Percentiles rank a stretch among this genome's conserved stretches.
phyloP scores from a whole-genome alignment of 2,329 filamentous ascomycete genomes.

The Sarocladium oryzae region DNA sequence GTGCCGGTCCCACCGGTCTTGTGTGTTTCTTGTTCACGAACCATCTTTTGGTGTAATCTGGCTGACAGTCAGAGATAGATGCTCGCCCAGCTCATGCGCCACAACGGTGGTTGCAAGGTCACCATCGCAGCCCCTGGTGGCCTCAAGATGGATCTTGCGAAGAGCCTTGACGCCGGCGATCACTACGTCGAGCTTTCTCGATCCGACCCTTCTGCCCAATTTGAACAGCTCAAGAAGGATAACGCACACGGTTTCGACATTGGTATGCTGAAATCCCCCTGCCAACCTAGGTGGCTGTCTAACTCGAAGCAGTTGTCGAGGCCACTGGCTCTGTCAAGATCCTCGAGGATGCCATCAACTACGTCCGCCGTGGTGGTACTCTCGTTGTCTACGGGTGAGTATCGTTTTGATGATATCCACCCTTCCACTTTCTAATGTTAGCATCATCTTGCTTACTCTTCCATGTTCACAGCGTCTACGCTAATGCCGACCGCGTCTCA shows the following conservation, averaged over 20 bases:
- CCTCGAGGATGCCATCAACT: constrained; percentile 64
- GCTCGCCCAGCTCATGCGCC: constrained; percentile 55
- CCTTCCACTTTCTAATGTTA: too few species aligned
- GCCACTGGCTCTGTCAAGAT: constrained; percentile 64
- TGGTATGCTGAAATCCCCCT: constrained; percentile 27
- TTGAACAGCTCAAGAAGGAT: constrained; percentile 53
- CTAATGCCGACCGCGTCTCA: constrained; percentile 52
- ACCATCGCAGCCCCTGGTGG: constrained; percentile 63
- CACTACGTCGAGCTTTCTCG: constrained; percentile 48
- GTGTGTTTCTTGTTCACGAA: too few species aligned
- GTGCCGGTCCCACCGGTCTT: constrained; percentile 61
- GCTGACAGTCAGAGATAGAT: constrained; percentile 22
- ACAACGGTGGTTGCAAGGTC: constrained; percentile 63
- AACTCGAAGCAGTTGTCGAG: constrained; percentile 46
- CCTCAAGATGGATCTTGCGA: constrained; percentile 64
- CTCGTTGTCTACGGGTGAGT: constrained; percentile 57
- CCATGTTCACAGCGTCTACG: constrained; percentile 48
- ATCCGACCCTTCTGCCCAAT: constrained; percentile 50
- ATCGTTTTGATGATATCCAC: too few species aligned
- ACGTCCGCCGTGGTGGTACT: constrained; percentile 64
- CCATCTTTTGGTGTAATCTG: too few species aligned
- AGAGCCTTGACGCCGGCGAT: constrained; percentile 48
- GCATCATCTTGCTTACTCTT: too few species aligned
- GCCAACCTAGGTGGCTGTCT: too few species aligned
- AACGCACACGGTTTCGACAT: constrained; percentile 71